Conservation (phyloP, 768 basidiomycete species). For the Amanita inopinata region DNA sequence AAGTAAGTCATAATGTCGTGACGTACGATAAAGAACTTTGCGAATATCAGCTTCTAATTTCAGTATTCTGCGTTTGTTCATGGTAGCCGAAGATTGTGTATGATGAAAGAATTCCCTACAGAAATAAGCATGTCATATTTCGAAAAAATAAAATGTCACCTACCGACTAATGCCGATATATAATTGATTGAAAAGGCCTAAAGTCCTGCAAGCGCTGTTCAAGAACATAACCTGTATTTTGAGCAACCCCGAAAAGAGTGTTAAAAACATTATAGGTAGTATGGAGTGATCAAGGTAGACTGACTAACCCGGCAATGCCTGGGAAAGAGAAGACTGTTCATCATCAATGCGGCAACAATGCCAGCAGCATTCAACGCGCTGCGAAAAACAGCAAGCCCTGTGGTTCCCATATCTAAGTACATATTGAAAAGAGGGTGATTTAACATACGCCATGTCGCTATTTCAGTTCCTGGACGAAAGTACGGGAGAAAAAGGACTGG, state of each 20-base stretch:
- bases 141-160: constrained; percentile 5
- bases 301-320: constrained; percentile 33
- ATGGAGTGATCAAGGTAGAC: not conserved
- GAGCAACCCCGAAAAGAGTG: not conserved
- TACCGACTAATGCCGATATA: constrained; percentile 35
- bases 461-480: constrained; percentile 18
- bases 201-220: constrained; percentile 25
- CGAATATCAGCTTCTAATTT: constrained; percentile 34
- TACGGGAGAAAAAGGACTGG: constrained; percentile 27
- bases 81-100: constrained; percentile 17
- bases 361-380: constrained; percentile 33
- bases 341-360: constrained; percentile 32
- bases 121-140: not conserved
- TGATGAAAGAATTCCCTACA: constrained; percentile 26
- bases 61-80: constrained; percentile 24
- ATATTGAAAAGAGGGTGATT: not conserved
- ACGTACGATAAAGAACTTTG: constrained; percentile 25
- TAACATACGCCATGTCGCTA: constrained; percentile 11
- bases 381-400: constrained; percentile 31
- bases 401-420: not conserved
- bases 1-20: not conserved
- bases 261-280: too few species aligned
- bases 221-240: constrained; percentile 29
- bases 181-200: constrained; percentile 31
- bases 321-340: constrained; percentile 37